A percentile compares a stretch with the other conserved stretches of the same genome.
Conservation (phyloP, 2,329 filamentous ascomycete genomes). For the Orbilia javanica region DNA sequence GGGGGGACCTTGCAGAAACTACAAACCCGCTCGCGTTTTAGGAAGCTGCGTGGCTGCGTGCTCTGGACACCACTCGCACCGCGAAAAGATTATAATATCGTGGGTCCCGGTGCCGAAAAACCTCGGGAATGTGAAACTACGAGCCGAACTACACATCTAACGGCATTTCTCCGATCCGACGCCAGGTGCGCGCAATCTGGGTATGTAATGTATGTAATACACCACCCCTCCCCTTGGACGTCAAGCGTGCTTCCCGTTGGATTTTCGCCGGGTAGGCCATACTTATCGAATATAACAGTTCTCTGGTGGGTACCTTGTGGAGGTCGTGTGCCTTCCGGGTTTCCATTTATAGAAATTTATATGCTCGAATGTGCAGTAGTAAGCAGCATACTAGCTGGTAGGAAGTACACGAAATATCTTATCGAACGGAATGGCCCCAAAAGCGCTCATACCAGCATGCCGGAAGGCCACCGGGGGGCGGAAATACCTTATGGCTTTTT, state of each 20-base stretch:
- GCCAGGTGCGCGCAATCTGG: neutral
- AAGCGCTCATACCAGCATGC: constrained; percentile 5
- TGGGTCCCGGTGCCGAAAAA: constrained; percentile 36
- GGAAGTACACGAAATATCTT: constrained; percentile 28
- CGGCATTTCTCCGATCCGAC: constrained; percentile 58
- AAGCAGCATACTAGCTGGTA: too few species aligned
- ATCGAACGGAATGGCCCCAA: constrained; percentile 2
- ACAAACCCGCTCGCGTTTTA: constrained; percentile 20
- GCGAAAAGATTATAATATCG: neutral
- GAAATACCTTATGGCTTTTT: constrained; percentile 20
- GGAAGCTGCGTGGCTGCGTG: constrained; percentile 22
- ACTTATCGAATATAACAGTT: neutral
- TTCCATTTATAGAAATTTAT: constrained; percentile 31
- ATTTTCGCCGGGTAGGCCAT: constrained; percentile 6
- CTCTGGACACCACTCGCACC: too few species aligned
- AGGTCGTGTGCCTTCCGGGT: constrained; percentile 1
- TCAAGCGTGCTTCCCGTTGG: neutral
- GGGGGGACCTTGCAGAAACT: constrained; percentile 46
- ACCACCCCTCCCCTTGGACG: neutral
- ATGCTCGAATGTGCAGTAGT: constrained; percentile 1
- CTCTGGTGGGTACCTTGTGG: neutral
- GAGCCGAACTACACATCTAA: constrained; percentile 21
- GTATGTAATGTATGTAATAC: too few species aligned
- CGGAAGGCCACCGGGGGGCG: neutral
- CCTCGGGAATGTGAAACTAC: constrained; percentile 49